phyloP scores from a whole-genome alignment of 164 flowering plant genomes.

The Litsea cubeba region DNA sequence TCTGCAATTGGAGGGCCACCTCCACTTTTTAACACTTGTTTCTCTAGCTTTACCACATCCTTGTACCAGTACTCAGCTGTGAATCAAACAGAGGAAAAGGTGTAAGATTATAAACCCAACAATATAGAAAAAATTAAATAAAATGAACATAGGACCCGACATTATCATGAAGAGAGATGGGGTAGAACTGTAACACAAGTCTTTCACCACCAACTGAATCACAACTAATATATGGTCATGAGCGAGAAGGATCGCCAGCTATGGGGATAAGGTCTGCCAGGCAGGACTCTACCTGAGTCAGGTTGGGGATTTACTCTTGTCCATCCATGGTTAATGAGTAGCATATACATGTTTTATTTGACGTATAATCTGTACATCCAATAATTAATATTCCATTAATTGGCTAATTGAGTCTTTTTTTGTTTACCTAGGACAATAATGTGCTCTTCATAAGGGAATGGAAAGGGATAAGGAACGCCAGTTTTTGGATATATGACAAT shows the following conservation, averaged over 20 bases:
- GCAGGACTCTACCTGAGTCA: no score
- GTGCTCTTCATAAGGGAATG: constrained; percentile 41
- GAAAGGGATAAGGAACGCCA: constrained; percentile 51
- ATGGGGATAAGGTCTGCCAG: no score
- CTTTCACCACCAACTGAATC: not conserved
- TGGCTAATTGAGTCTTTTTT: not conserved
- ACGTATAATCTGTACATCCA: not conserved
- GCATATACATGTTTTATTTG: not conserved
- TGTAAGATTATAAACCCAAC: not conserved
- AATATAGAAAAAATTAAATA: no score
- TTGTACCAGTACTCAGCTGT: constrained; percentile 58
- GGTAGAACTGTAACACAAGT: not conserved
- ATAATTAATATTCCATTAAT: not conserved
- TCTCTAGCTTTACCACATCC: constrained; percentile 38
- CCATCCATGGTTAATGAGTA: not conserved
- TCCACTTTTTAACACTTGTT: constrained; percentile 40
- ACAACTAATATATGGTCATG: no score
- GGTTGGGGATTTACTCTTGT: no score
- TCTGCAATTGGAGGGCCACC: constrained; percentile 51
- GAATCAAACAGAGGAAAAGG: not conserved
- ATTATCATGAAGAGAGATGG: not conserved
- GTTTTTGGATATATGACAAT: constrained; percentile 48
- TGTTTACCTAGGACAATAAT: constrained; percentile 47
- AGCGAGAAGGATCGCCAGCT: no score
- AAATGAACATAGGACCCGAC: not conserved